Evolutionary conservation across 148 eudicot genomes (phyloP), one percentile per base, ranked within the genome.

Genomic region (Cornus controversa): DNA sequence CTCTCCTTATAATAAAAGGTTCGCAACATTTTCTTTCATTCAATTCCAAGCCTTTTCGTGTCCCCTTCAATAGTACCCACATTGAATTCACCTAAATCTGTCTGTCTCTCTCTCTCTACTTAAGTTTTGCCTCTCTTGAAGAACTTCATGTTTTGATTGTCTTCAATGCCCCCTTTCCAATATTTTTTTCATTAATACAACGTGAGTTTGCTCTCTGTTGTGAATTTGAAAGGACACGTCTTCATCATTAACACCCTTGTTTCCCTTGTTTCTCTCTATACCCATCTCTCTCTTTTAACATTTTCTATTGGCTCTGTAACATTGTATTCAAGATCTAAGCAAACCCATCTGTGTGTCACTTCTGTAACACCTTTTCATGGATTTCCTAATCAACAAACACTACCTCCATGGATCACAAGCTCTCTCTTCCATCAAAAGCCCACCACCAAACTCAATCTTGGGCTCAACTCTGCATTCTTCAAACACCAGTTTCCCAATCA

Each of bases 401-500:
- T 40, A 40, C 45, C 4, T 66, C 36, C 82, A 70, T 54, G 71
- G 23, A 47, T 63, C 69, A 66, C 28, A 69, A 63, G 25, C 66
- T 67, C 69, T 71, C 20, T 79, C 79, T 9, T 50, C 72, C 5
- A 10, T 40, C 47, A 73, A 10, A 26, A 65, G 24, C 67, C 80
- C 77, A 2, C 83, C 80, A 18, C 58, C 82, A 14, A 53, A 69
- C 25, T 15, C n/a, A n/a, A n/a, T n/a, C n/a, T n/a, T n/a, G n/a
- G n/a, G n/a, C n/a, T n/a, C 78, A 8, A 72, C 78, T 42, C 5
- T 71, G 23, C 88, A 85, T 31, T 58, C 86, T 11, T 69, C 89
- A 13, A 84, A 80, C 69, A 70, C 79, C 8, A 82, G 90, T 69
- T 89, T 92, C 73, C 97, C 98, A 0, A 91, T 94, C 23, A 87